Percentiles rank a stretch among this genome's conserved stretches.
phyloP scores from a whole-genome alignment of 1,139 yeast genomes.

The Yamadazyma atlantica region DNA sequence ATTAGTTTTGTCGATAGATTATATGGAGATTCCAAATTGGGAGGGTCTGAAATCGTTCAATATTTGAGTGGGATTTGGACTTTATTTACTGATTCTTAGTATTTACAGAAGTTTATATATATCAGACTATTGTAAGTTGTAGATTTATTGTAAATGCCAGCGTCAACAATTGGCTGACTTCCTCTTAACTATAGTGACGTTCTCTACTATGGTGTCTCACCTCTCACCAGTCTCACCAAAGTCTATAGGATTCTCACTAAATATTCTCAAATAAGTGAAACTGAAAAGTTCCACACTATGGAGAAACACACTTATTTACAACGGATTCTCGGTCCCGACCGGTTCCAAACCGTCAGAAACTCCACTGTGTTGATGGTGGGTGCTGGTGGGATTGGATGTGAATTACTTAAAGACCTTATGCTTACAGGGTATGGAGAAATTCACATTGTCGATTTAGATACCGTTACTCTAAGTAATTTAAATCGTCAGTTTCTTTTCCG shows the following conservation, averaged over 20 bases:
- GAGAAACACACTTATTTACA: constrained; percentile 42
- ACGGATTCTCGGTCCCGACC: constrained; percentile 43
- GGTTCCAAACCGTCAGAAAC: constrained; percentile 28
- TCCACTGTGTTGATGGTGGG: constrained; percentile 86
- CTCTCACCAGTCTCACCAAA: neutral
- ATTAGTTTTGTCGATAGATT: constrained; percentile 78
- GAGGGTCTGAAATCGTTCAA: constrained; percentile 80
- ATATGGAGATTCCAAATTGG: constrained; percentile 78
- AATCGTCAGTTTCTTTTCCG: constrained; percentile 92
- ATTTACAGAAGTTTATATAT: too few relatives aligned
- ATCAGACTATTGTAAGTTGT: too few relatives aligned
- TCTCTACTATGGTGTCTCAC: neutral
- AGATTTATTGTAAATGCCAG: too few relatives aligned
- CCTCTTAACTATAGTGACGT: neutral
- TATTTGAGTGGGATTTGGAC: constrained; percentile 75
- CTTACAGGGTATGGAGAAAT: constrained; percentile 85
- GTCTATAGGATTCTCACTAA: neutral
- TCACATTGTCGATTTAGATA: constrained; percentile 90
- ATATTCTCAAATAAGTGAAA: too few relatives aligned
- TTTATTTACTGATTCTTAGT: constrained; percentile 60
- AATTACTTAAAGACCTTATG: constrained; percentile 80
- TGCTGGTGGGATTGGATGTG: constrained; percentile 99
- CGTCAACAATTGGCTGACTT: too few relatives aligned
- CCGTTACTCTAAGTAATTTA: constrained; percentile 86
- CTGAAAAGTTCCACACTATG: neutral